phyloP scores from a whole-genome alignment of 2,329 filamentous ascomycete species.

The Pochonia chlamydosporia region DNA sequence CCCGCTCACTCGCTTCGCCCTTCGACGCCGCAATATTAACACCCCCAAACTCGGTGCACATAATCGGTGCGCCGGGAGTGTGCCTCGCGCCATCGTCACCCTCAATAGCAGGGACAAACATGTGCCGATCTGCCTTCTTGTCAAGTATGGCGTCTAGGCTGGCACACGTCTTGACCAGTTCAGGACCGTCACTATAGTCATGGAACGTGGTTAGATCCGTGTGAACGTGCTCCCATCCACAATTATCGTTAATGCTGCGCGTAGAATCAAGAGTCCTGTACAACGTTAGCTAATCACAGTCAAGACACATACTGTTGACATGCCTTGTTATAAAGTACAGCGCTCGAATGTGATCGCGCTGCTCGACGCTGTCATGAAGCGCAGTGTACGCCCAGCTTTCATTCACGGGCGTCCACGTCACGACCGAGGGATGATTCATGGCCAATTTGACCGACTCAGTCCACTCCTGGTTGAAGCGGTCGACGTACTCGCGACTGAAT shows the following conservation, averaged over 20 bases:
- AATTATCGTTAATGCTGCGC: slow-evolving; percentile 64
- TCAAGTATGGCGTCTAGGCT: slow-evolving; percentile 48
- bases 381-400: slow-evolving; percentile 58
- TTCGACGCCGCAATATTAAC: slow-evolving; percentile 56
- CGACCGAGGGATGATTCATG: slow-evolving; percentile 58
- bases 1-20: slow-evolving; percentile 31
- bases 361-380: slow-evolving; percentile 48
- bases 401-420: slow-evolving; percentile 64
- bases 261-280: slow-evolving; percentile 51
- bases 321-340: slow-evolving; percentile 61
- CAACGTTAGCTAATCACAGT: slow-evolving; percentile 6
- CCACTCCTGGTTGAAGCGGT: slow-evolving; percentile 61
- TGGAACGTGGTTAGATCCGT: slow-evolving; percentile 64
- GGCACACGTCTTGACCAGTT: slow-evolving; percentile 48
- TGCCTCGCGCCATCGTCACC: slow-evolving; percentile 47
- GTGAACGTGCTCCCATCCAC: slow-evolving; percentile 63
- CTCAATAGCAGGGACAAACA: slow-evolving; percentile 46
- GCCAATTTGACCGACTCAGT: slow-evolving; percentile 55
- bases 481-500: slow-evolving; percentile 52
- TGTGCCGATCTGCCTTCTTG: slow-evolving; percentile 42
- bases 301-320: slow-evolving; percentile 12
- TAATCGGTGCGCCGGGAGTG: slow-evolving; percentile 48
- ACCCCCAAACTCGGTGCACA: slow-evolving; percentile 64
- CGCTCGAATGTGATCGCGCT: slow-evolving; percentile 58
- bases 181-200: slow-evolving; percentile 56